Evolutionary conservation across 2,329 filamentous ascomycete genomes (phyloP).

Genomic region (Sclerotinia glacialis): DNA sequence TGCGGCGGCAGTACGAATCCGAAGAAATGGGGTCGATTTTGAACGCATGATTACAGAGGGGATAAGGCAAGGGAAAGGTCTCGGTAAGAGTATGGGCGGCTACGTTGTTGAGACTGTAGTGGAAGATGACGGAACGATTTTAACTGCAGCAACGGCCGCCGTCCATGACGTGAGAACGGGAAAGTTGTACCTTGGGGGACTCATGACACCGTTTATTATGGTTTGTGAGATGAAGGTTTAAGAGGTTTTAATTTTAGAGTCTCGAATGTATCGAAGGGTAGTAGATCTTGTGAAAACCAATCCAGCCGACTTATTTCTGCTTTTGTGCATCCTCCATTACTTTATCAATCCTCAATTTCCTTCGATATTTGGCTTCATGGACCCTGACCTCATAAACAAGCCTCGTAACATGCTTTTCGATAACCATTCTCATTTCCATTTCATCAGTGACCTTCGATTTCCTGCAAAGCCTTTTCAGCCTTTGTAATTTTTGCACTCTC

Average conservation of each 20-base stretch:
- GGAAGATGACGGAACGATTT: slow-evolving; percentile 13
- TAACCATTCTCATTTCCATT: not conserved
- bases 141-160: slow-evolving; percentile 5
- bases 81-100: not conserved
- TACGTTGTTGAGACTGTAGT: slow-evolving; percentile 16
- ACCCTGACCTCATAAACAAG: too few relatives aligned
- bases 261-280: not conserved
- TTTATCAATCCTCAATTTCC: not conserved
- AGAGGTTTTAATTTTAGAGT: not conserved
- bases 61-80: not conserved
- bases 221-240: slow-evolving; percentile 8
- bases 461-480: not conserved
- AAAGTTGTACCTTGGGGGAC: slow-evolving; percentile 14
- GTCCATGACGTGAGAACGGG: slow-evolving; percentile 16
- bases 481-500: not conserved
- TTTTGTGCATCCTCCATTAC: not conserved
- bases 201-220: slow-evolving; percentile 9
- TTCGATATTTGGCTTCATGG: too few relatives aligned
- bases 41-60: not conserved
- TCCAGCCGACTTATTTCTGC: not conserved
- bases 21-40: slow-evolving; percentile 6
- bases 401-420: not conserved
- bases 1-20: slow-evolving; percentile 10
- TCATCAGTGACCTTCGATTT: not conserved
- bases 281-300: not conserved